Percentiles rank a stretch among this genome's conserved stretches.
These are phyloP conservation scores for Triglochin maritima DNA, from an alignment of 106 monocot species.

Conservation along the genomic window DNA sequence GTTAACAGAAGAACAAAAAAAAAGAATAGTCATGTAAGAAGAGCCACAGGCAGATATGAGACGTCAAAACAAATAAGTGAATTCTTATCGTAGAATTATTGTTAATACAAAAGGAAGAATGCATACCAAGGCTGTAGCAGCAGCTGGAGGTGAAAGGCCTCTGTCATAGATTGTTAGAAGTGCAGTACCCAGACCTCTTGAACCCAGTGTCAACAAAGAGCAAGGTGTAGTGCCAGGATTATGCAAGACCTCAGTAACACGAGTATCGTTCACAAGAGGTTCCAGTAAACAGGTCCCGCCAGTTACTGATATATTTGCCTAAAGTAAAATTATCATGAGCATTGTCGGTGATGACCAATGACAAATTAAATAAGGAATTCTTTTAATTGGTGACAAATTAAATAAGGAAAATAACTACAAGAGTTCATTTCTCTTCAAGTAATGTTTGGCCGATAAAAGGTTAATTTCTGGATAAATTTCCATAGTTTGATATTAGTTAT, in stretches of 20 bases:
- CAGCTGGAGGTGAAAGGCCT: constrained; percentile 76
- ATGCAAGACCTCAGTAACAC: constrained; percentile 43
- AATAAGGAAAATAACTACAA: no score
- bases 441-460: no score
- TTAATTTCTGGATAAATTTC: no score
- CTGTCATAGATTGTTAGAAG: constrained; percentile 71
- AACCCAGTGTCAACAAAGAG: constrained; percentile 48
- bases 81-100: no score
- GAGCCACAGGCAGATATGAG: background rate
- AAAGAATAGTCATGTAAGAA: background rate
- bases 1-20: no score
- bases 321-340: background rate
- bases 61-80: background rate
- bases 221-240: constrained; percentile 33
- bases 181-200: constrained; percentile 61
- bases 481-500: no score
- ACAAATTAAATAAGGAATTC: no score
- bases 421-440: no score
- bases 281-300: constrained; percentile 84
- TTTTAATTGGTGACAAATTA: no score
- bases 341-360: no score
- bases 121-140: constrained; percentile 55
- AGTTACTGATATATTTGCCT: constrained; percentile 72
- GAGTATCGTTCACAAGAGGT: constrained; percentile 62
- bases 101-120: background rate